Base-by-base conservation (phyloP, 495 filamentous ascomycete genomes). In the Penicillium parvum region DNA sequence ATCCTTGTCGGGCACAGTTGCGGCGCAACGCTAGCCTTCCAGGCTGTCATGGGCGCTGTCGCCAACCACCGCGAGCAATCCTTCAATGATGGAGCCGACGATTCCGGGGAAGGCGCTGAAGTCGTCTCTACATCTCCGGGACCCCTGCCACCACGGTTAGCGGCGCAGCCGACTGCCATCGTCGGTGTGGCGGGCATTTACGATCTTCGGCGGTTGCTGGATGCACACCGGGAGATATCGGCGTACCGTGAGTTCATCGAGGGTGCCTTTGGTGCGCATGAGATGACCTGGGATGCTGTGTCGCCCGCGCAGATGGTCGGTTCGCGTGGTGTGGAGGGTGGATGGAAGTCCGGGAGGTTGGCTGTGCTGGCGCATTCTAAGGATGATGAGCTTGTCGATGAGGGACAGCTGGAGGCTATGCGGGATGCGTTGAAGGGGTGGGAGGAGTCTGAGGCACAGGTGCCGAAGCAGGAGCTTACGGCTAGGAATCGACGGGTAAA, bases 1-100 rank as follows among this genome's bases (percentile, higher is more conserved):
- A 57, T 91, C 5, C 73, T 96, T 0, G 68, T 79, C 1, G 90
- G 90, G 1, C 89, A 95, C 58, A 84, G 77, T 28, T 84, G 81
- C 29, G 90, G 90, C 9, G 88, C 77, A 0, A 83, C 82, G 1
- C 61, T 96, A 9, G 81, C 81, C 1, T 80, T 88, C 49, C 86
- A 92, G 63, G 50, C 77, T 2, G 72, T 80, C 8, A 81, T 83
- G 77, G 53, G 62, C 11, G 49, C 64, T 17, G 37, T 57, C 0
- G 37, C 51, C 1, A 36, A 47, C 9, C 54, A 63, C 30, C 52
- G 64, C 5, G 57, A 61, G 32, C 42, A 52, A 17, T 15, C 35
- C 0, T 49, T 50, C 25, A 49, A 32, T 5, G 43, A 34, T 1
- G 40, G 32, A 2, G 28, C 39, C 1, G 30, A 48, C 9, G 51